Base-by-base conservation (phyloP, 495 filamentous ascomycete genomes). In the Baudoinia panamericana region DNA sequence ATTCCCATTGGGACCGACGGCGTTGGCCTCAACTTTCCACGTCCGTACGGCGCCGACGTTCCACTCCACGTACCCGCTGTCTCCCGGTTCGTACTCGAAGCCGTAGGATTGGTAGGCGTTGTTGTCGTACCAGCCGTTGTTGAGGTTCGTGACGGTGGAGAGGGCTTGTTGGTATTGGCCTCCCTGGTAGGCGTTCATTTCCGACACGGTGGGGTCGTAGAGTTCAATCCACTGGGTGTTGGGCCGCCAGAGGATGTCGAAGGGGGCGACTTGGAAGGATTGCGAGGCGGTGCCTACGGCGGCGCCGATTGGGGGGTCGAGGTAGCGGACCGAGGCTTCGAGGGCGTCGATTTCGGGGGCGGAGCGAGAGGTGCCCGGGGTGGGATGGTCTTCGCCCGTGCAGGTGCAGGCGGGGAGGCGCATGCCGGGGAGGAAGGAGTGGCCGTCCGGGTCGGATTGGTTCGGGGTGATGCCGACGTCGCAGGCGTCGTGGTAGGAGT, bases 311-410 rank as follows among this genome's bases (percentile, higher is more conserved):
- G 42, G 43, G 4, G 43, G 43, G 15, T 41, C 27, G 17, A 51
- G 37, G 43, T 32, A 42, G 2, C 1, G 15, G 20, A 46, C 42
- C 17, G 43, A 37, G n/a, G 55, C 56, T 53, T 59, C 56, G 39
- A 59, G 17, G 17, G 58, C 48, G 26, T 59, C 56, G 34, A 59
- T 57, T 41, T 59, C 56, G 6, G 56, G 56, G 23, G 56, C 49
- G 9, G 50, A 45, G 26, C 56, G 48, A 12, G 56, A 55, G 17
- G 33, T 54, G 22, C 56, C 56, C 3, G 53, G 52, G 21, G 16
- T 58, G 8, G 56, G 56, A 30, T 58, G 56, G 42, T 59, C 56
- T 22, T 53, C 40, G 33, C 56, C 56, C 11, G 18, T 20, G 45
- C 56, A 59, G 5, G 53, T 50, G 43, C 56, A 59, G 32, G 56